Conservation (phyloP, 2,329 filamentous ascomycete species). For the Elsinoe australis region DNA sequence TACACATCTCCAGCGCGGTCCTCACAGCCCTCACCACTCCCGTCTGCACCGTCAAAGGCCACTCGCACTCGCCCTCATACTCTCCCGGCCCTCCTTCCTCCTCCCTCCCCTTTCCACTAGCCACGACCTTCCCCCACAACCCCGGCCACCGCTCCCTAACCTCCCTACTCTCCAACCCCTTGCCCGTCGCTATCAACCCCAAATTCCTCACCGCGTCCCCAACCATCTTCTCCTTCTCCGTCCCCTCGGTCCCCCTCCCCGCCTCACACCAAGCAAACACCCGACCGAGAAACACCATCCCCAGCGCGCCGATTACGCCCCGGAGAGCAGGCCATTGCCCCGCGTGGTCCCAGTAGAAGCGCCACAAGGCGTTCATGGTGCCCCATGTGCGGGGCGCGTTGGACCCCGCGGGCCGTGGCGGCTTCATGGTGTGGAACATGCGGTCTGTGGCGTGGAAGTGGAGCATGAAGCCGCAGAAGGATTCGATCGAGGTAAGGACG, state of each 20-base stretch:
- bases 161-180: constrained; percentile 7
- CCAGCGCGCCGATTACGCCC: not conserved
- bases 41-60: constrained; percentile 10
- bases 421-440: not conserved
- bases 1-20: constrained; percentile 13
- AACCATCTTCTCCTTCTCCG: constrained; percentile 4
- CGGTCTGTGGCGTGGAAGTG: constrained; percentile 9
- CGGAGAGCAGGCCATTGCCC: not conserved
- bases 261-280: constrained; percentile 7
- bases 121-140: not conserved
- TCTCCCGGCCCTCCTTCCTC: constrained; percentile 5
- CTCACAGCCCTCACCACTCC: constrained; percentile 1
- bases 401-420: not conserved
- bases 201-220: constrained; percentile 1
- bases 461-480: constrained; percentile 11
- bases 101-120: not conserved
- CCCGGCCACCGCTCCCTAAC: constrained; percentile 4
- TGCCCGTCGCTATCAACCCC: not conserved
- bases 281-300: constrained; percentile 7
- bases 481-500: constrained; percentile 13
- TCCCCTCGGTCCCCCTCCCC: not conserved
- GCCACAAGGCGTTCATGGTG: constrained; percentile 11
- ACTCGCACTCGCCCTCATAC: constrained; percentile 6
- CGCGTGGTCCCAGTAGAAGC: not conserved
- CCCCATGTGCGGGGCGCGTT: constrained; percentile 5